Percentiles rank a stretch among this genome's conserved stretches.
Conservation (phyloP, 768 basidiomycete genomes). For the Hypholoma fasciculare region DNA sequence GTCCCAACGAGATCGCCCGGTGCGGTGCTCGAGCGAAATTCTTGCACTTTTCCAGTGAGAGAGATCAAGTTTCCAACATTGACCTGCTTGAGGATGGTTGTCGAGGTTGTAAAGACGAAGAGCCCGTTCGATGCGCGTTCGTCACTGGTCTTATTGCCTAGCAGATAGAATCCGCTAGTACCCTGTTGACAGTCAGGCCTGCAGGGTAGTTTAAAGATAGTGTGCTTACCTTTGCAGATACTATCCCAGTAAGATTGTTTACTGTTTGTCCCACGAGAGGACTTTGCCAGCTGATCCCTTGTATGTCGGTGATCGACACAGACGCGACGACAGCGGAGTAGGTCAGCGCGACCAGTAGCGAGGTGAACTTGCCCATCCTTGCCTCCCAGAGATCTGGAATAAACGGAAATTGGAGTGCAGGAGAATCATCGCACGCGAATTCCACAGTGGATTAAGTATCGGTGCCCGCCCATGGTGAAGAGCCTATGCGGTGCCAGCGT, state of each 20-base stretch:
- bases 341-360: constrained; percentile 27
- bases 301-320: constrained; percentile 51
- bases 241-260: constrained; percentile 46
- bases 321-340: constrained; percentile 28
- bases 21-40: constrained; percentile 43
- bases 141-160: constrained; percentile 42
- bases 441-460: constrained; percentile 1
- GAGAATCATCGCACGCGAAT: constrained; percentile 10
- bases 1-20: constrained; percentile 51
- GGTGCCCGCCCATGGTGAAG: constrained; percentile 6
- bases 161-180: constrained; percentile 48
- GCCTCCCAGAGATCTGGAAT: background rate
- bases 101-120: constrained; percentile 45
- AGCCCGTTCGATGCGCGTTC: constrained; percentile 52
- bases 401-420: background rate
- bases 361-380: constrained; percentile 28
- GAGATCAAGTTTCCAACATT: constrained; percentile 49
- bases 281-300: constrained; percentile 48
- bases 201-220: background rate
- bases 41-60: constrained; percentile 45
- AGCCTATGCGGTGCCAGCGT: background rate
- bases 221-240: constrained; percentile 48
- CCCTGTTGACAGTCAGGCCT: constrained; percentile 26
- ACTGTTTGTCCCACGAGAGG: constrained; percentile 47
- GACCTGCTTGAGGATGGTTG: constrained; percentile 36